These are phyloP conservation scores for Neonectria magnoliae DNA, from an alignment of 2,329 filamentous ascomycete genomes.

Conservation along the genomic window DNA sequence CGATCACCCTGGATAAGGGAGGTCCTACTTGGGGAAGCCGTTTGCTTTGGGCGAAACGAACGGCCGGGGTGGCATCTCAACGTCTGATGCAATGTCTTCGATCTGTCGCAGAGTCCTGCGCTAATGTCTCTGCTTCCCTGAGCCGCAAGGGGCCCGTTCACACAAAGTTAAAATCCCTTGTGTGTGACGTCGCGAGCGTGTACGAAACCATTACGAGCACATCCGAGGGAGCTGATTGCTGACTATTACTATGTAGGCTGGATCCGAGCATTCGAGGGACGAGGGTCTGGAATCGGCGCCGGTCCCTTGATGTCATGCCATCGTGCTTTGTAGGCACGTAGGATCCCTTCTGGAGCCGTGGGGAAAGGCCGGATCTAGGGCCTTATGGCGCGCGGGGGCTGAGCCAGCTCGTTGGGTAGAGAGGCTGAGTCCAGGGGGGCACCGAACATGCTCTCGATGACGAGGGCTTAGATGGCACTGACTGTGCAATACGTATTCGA, in stretches of 20 bases:
- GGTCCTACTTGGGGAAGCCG: slow-evolving; percentile 13
- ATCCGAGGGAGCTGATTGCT: background rate
- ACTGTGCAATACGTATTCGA: slow-evolving; percentile 1
- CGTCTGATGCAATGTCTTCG: slow-evolving; percentile 19
- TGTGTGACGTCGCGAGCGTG: background rate
- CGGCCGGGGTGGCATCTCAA: background rate
- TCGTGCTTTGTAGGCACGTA: slow-evolving; percentile 7
- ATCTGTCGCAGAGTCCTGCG: slow-evolving; percentile 12
- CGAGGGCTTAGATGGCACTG: background rate
- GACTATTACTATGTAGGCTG: background rate
- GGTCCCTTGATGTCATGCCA: slow-evolving; percentile 13
- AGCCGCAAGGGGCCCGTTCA: background rate
- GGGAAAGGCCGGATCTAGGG: slow-evolving; percentile 19
- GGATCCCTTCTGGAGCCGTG: slow-evolving; percentile 13
- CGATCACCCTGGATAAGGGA: slow-evolving; percentile 28
- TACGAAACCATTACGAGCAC: background rate
- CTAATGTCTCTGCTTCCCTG: slow-evolving; percentile 4
- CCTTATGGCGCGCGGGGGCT: slow-evolving; percentile 13
- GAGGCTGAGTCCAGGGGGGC: background rate
- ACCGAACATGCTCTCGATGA: background rate
- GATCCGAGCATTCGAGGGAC: background rate
- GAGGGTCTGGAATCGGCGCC: slow-evolving; percentile 18
- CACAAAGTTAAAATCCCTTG: background rate
- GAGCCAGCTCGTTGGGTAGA: slow-evolving; percentile 11
- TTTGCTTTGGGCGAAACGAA: slow-evolving; percentile 29